Base-by-base conservation (phyloP, 1,139 yeast genomes). In the Saccharomyces hybrid region DNA sequence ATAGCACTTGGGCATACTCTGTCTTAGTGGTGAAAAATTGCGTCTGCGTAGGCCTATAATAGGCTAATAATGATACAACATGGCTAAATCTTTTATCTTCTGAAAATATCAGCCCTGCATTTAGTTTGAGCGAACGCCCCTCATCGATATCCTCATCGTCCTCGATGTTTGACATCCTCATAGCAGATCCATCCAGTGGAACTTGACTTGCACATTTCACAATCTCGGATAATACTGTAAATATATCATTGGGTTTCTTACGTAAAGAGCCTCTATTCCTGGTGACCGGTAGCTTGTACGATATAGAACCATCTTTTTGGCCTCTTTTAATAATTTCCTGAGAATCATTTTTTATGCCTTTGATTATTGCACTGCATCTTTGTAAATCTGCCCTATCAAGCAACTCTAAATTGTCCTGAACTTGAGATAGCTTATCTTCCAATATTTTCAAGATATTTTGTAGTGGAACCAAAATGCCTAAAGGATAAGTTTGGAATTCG, bases 11-110 rank as follows among this genome's bases (percentile, higher is more conserved):
- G n/a, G 63, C 62, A 51, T 68, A 67, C 29, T 64, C 69, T 2
- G 57, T 56, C 38, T 61, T 61, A n/a, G 55, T 54, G 1, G 68
- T 55, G 29, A 64, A 55, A 51, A 67, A 63, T 19, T 59, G 63
- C 5, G 67, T 54, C 6, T 55, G 60, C 42, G 64, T 69, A 3
- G 65, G 60, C 42, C 58, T 58, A 16, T 61, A 58, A 49, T 61
- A 63, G 2, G 59, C 55, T 26, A 67, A 49, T 34, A 88, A 69
- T 16, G 82, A 78, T 0, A 88, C 81, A 12, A 87, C 86, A 62
- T 91, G 96, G 61, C 81, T 84, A 65, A 86, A 86, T 53, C 98
- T 75, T 54, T 96, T 73, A 66, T 91, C 98, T 47, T 80, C 77
- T 19, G 85, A 83, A 66, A 89, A 91, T 1, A 91, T 83, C 21